Evolutionary conservation across 257 asterid species (phyloP).

Genomic region (Gardenia jasminoides): DNA sequence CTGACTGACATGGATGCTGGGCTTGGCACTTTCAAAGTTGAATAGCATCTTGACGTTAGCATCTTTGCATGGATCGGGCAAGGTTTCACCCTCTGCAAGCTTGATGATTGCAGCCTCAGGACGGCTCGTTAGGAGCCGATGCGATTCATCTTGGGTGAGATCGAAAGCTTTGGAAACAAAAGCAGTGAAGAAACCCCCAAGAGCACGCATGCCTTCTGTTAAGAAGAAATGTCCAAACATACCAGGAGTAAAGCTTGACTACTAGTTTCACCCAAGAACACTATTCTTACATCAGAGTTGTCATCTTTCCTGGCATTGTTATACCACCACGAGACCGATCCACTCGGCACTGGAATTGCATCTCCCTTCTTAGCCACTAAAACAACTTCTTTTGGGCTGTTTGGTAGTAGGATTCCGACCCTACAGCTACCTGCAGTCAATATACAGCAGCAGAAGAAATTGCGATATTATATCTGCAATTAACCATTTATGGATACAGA

Average conservation of each 20-base stretch:
- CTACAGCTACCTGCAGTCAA: constrained; percentile 16
- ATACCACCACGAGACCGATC: constrained; percentile 27
- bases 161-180: constrained; percentile 11
- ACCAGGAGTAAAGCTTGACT: constrained; percentile 13
- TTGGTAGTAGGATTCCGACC: constrained; percentile 6
- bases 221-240: constrained; percentile 32
- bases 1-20: background rate
- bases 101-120: constrained; percentile 11
- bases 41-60: background rate
- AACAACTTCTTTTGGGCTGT: constrained; percentile 13
- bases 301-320: background rate
- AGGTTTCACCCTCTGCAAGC: constrained; percentile 6
- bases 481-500: too few relatives aligned
- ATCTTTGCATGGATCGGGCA: constrained; percentile 22
- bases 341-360: constrained; percentile 6
- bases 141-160: constrained; percentile 13
- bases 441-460: too few relatives aligned
- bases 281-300: constrained; percentile 1
- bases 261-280: constrained; percentile 24
- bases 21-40: constrained; percentile 7
- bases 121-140: constrained; percentile 34
- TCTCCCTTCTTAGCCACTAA: constrained; percentile 18
- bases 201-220: constrained; percentile 29
- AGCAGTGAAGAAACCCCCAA: constrained; percentile 36
- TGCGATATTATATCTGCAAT: too few relatives aligned